A percentile compares a stretch with the other conserved stretches of the same genome.
Evolutionary conservation across 441 rosid genomes (phyloP).

Genomic region (Euphorbia schlechtendalii): DNA sequence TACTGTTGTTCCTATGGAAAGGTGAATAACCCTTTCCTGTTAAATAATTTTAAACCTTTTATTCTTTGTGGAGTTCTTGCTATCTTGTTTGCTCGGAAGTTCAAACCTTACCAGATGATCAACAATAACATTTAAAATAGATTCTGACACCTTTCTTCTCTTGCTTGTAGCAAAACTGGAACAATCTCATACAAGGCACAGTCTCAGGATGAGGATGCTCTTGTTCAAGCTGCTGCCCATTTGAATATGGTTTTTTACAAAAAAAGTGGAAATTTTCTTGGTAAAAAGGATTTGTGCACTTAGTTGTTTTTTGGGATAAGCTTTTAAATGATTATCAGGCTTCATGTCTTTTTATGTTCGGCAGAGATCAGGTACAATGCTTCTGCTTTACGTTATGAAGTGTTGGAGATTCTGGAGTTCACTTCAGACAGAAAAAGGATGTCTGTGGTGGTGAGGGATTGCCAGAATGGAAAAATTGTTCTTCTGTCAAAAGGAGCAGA

Average conservation of each 20-base stretch:
- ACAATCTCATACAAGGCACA: slow-evolving; percentile 81
- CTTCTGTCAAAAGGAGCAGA: slow-evolving; percentile 98
- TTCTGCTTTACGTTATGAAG: slow-evolving; percentile 56
- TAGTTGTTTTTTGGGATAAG: slow-evolving; percentile 17
- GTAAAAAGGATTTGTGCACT: slow-evolving; percentile 38
- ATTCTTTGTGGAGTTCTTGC: not conserved
- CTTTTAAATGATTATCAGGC: slow-evolving; percentile 16
- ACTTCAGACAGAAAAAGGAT: slow-evolving; percentile 98
- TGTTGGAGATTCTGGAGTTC: slow-evolving; percentile 88
- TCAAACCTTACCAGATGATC: slow-evolving; percentile 3
- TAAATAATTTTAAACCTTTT: not conserved
- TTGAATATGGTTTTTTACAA: slow-evolving; percentile 73
- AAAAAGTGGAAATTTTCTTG: slow-evolving; percentile 69
- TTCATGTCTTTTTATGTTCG: slow-evolving; percentile 17
- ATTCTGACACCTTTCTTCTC: slow-evolving; percentile 10
- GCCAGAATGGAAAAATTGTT: slow-evolving; percentile 60
- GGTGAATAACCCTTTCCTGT: slow-evolving; percentile 35
- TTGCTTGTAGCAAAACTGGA: slow-evolving; percentile 72
- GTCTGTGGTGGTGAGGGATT: slow-evolving; percentile 88
- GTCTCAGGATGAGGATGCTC: slow-evolving; percentile 99
- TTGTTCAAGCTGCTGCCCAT: slow-evolving; percentile 89
- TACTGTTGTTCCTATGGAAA: slow-evolving; percentile 81
- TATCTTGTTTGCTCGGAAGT: not conserved
- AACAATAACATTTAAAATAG: not conserved
- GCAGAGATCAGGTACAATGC: slow-evolving; percentile 78